A percentile compares a stretch with the other conserved stretches of the same genome.
Conservation (phyloP, 192 early-diverging fungal species). For the Pilaira anomala region DNA sequence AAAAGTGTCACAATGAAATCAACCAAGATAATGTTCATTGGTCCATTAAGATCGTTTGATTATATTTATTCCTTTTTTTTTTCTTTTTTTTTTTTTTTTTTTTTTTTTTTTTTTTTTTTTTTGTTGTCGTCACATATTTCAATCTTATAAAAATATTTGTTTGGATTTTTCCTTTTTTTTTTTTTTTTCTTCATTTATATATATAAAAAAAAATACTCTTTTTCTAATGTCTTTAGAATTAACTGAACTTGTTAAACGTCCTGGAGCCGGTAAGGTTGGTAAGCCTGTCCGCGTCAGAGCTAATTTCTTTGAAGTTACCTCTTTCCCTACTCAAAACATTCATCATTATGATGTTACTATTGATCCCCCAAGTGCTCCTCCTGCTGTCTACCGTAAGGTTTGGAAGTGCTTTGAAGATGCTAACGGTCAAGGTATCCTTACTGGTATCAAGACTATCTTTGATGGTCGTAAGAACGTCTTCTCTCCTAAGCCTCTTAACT, state of each 20-base stretch:
- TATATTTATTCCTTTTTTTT: too few relatives aligned
- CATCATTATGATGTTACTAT: constrained; percentile 89
- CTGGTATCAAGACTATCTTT: constrained; percentile 67
- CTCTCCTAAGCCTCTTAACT: constrained; percentile 50
- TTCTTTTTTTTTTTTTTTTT: too few relatives aligned
- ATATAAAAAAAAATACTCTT: background rate
- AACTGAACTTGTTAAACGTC: constrained; percentile 46
- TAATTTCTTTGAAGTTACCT: constrained; percentile 80
- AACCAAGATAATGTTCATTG: background rate
- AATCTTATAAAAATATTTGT: background rate
- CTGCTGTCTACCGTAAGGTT: constrained; percentile 67
- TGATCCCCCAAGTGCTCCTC: constrained; percentile 55
- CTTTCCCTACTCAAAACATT: constrained; percentile 62
- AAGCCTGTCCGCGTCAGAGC: constrained; percentile 42
- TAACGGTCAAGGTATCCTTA: constrained; percentile 50
- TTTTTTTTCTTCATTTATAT: background rate
- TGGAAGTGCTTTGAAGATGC: constrained; percentile 63
- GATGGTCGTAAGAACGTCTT: constrained; percentile 84
- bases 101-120: background rate
- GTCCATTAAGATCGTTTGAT: background rate
- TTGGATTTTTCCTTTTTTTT: constrained; percentile 16
- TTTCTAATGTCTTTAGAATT: constrained; percentile 24
- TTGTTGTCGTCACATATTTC: background rate
- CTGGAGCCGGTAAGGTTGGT: constrained; percentile 46
- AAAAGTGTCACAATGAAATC: background rate